Evolutionary conservation across 1,284 basidiomycete species (phyloP).

Genomic region (Ganoderma lucidum): DNA sequence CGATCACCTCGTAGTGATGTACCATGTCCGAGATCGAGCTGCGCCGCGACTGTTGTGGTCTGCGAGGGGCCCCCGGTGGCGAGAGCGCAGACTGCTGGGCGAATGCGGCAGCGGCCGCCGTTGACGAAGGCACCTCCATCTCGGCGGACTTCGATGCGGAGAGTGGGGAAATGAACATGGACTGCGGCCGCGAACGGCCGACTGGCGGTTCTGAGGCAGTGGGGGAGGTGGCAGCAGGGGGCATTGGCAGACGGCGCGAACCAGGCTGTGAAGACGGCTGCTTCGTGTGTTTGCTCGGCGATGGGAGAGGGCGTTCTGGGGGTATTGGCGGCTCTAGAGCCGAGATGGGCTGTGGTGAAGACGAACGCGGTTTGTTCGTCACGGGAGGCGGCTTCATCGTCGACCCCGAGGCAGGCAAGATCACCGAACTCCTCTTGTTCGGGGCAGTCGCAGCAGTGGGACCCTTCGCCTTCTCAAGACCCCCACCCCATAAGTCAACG

Average conservation of each 20-base stretch:
- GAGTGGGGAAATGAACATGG: slow-evolving; percentile 73
- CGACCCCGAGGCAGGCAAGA: slow-evolving; percentile 34
- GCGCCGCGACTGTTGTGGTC: slow-evolving; percentile 53
- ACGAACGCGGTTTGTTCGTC: slow-evolving; percentile 31
- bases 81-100: slow-evolving; percentile 43
- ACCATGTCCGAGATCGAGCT: slow-evolving; percentile 87
- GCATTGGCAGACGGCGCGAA: slow-evolving; percentile 21
- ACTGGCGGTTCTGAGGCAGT: slow-evolving; percentile 31
- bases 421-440: slow-evolving; percentile 39
- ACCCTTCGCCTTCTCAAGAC: slow-evolving; percentile 41
- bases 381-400: slow-evolving; percentile 34
- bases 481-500: slow-evolving; percentile 78
- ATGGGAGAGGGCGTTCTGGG: slow-evolving; percentile 20
- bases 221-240: slow-evolving; percentile 20
- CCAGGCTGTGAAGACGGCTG: slow-evolving; percentile 19
- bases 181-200: slow-evolving; percentile 66
- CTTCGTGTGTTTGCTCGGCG: slow-evolving; percentile 39
- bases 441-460: slow-evolving; percentile 32
- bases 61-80: slow-evolving; percentile 36
- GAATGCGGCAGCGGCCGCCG: slow-evolving; percentile 48
- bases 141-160: slow-evolving; percentile 40
- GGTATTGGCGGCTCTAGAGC: slow-evolving; percentile 31
- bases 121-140: slow-evolving; percentile 46
- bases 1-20: slow-evolving; percentile 76
- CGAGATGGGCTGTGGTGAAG: slow-evolving; percentile 43